A percentile compares a stretch with the other conserved stretches of the same genome.
Conservation (phyloP, 1,139 yeast genomes). For the Blastobotrys buckinghamii region DNA sequence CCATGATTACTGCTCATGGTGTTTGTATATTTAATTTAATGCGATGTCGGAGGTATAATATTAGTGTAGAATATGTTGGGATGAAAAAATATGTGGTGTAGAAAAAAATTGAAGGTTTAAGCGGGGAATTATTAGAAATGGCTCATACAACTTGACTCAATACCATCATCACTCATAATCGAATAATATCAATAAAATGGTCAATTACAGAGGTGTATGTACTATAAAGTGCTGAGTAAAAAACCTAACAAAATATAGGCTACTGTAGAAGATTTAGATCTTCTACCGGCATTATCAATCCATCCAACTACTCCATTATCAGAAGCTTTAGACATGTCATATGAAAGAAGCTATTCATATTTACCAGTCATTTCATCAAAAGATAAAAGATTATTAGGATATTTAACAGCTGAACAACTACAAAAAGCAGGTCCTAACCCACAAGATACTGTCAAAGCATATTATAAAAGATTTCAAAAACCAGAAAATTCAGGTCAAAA, state of each 20-base stretch:
- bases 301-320: constrained; percentile 46
- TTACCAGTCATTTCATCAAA: constrained; percentile 52
- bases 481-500: constrained; percentile 18
- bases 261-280: constrained; percentile 57
- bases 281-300: constrained; percentile 55
- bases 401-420: constrained; percentile 48
- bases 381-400: constrained; percentile 49
- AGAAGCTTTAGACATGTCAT: constrained; percentile 43
- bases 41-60: background rate
- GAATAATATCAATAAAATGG: background rate
- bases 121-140: background rate
- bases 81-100: background rate
- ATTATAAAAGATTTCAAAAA: constrained; percentile 28
- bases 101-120: too few species aligned
- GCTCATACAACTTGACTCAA: background rate
- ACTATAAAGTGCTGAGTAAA: background rate
- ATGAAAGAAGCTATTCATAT: constrained; percentile 52
- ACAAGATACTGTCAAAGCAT: constrained; percentile 35
- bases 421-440: constrained; percentile 35
- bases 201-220: constrained; percentile 27
- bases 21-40: background rate
- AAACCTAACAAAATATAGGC: constrained; percentile 30
- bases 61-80: background rate
- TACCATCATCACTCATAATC: background rate
- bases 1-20: background rate